A percentile compares a stretch with the other conserved stretches of the same genome.
Evolutionary conservation across 148 eudicot species (phyloP).

Genomic region (Dianthus caryophyllus): DNA sequence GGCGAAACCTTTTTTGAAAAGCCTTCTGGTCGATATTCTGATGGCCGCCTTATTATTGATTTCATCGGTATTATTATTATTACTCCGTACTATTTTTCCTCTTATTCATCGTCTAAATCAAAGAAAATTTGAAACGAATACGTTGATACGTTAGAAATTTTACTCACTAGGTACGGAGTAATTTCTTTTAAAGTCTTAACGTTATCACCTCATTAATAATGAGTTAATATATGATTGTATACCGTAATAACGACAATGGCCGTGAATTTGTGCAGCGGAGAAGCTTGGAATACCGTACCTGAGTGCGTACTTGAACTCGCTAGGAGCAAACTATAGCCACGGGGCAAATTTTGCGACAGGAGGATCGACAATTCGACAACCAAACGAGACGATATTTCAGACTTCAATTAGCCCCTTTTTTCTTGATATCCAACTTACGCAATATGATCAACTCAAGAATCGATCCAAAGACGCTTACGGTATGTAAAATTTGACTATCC

Average conservation of each 20-base stretch:
- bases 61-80: too few relatives aligned
- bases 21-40: conserved; percentile 56
- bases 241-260: too few relatives aligned
- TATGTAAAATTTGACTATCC: too few relatives aligned
- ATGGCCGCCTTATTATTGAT: conserved; percentile 49
- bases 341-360: conserved; percentile 45
- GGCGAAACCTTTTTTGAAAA: conserved; percentile 51
- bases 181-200: too few relatives aligned
- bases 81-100: too few relatives aligned
- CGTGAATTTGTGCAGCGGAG: conserved; percentile 26
- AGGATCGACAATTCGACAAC: conserved; percentile 33
- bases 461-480: too few relatives aligned
- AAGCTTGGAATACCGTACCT: conserved; percentile 30
- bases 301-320: conserved; percentile 35
- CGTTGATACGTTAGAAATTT: too few relatives aligned
- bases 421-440: conserved; percentile 27
- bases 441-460: conserved; percentile 10
- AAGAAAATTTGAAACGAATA: too few relatives aligned
- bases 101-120: too few relatives aligned
- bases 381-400: conserved; percentile 19
- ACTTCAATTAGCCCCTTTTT: conserved; percentile 34
- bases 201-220: too few relatives aligned
- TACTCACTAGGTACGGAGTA: too few relatives aligned
- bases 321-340: conserved; percentile 42
- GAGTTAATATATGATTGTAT: too few relatives aligned